Conservation (phyloP, 306 rosid species). For the Citrullus colocynthis region DNA sequence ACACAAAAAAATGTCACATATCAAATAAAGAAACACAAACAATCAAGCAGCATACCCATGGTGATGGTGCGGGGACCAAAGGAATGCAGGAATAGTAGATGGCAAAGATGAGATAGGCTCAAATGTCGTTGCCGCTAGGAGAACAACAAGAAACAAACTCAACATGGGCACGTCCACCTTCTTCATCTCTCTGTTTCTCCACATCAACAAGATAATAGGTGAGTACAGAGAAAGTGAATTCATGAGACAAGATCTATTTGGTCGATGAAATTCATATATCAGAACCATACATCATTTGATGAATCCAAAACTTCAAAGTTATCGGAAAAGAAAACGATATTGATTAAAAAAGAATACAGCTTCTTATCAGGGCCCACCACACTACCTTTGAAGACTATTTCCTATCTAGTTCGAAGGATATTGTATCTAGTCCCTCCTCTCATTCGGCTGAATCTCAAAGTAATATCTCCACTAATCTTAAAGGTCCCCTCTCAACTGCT, state of each 20-base stretch:
- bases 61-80: conserved; percentile 59
- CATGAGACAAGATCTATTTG: neutral
- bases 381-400: too few species aligned
- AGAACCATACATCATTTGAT: neutral
- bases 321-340: too few species aligned
- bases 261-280: neutral
- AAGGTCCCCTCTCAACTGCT: too few species aligned
- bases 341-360: too few species aligned
- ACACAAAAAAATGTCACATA: neutral
- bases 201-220: neutral
- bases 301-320: neutral
- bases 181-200: conserved; percentile 13
- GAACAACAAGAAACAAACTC: conserved; percentile 25
- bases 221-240: neutral
- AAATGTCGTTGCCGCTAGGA: conserved; percentile 20
- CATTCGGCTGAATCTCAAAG: too few species aligned
- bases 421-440: too few species aligned
- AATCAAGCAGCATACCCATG: conserved; percentile 5
- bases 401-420: too few species aligned
- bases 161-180: conserved; percentile 13
- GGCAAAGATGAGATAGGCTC: conserved; percentile 33
- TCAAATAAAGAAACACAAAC: neutral
- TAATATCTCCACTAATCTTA: too few species aligned
- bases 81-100: conserved; percentile 73
- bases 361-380: too few species aligned